phyloP scores from a whole-genome alignment of 164 flowering plant genomes.

The Berberis thunbergii region DNA sequence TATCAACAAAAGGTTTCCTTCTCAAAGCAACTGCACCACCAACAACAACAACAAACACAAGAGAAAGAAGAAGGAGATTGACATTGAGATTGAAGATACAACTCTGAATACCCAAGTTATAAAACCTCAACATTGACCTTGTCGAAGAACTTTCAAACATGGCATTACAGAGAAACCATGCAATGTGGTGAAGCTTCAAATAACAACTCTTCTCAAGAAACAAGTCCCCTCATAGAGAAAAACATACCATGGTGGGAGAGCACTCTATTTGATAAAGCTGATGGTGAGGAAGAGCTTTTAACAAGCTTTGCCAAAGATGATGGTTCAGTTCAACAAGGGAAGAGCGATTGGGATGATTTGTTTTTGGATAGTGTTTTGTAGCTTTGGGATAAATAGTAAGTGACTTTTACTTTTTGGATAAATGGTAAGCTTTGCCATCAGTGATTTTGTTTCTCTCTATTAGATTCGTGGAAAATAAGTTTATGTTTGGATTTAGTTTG shows the following conservation, averaged over 20 bases:
- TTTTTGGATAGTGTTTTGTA: too few species aligned
- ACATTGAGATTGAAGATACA: neutral
- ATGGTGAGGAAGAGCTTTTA: neutral
- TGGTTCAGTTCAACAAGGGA: too few species aligned
- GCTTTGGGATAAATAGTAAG: too few species aligned
- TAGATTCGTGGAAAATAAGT: too few species aligned
- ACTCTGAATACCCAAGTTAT: neutral
- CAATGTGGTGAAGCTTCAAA: neutral
- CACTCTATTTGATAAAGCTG: neutral
- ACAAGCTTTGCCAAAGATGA: too few species aligned
- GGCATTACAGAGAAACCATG: neutral
- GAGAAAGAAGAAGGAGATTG: neutral
- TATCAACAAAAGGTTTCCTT: neutral
- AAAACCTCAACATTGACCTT: conserved; percentile 13
- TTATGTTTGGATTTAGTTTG: too few species aligned
- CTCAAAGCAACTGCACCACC: neutral
- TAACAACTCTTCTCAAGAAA: neutral
- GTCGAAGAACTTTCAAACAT: conserved; percentile 1
- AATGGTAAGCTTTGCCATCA: too few species aligned
- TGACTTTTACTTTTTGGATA: too few species aligned
- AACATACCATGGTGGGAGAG: conserved; percentile 5
- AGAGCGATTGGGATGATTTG: too few species aligned
- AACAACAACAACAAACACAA: neutral
- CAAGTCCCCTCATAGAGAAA: neutral
- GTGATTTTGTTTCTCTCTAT: too few species aligned